Base-by-base conservation (phyloP, 2,329 filamentous ascomycete species). In the Domatiomyces globalis region DNA sequence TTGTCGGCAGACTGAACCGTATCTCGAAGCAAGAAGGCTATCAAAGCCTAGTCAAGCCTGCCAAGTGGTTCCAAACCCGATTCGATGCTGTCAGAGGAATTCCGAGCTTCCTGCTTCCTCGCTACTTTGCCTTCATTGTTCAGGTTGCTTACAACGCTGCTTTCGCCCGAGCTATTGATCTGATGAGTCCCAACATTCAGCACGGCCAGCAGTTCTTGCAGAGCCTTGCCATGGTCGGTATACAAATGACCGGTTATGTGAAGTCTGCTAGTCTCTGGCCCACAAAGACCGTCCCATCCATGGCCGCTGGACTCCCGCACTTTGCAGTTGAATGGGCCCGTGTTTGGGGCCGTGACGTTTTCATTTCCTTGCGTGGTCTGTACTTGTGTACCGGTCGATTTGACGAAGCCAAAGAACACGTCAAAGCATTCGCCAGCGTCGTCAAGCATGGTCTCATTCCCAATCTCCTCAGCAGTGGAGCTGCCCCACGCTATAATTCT, bases 361-460 rank as follows among this genome's bases (percentile, higher is more conserved):
- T 95, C 67, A 98, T 98, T 57, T 92, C 92, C 12, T 79, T 95
- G 43, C 84, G 92, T 48, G 92, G 92, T 44, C 74, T 98, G n/a
- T 87, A 86, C 59, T 78, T 98, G 36, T 88, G 86, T 43, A 96
- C 90, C 9, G 87, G 88, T 1, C 83, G 92, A 7, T 95, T 85
- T 61, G 79, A 77, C 2, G 89, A 95, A 65, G 92, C 92, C 6
- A 89, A 81, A 63, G 88, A 96, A 66, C 94, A 98, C 63, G 95
- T 98, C 53, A 73, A 87, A 54, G 90, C 89, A 7, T 98, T 98
- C 69, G 89, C 86, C 2, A 95, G 88, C 65, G 89, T 98, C 9
- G 72, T 98, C 59, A 98, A 98, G 73, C 92, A 98, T 62, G 92
- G 92, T 48, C 94, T 96, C 88, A 89, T 98, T 52, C 92, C 92